Evolutionary conservation across 805 yeast species (phyloP).

Genomic region (Lipomyces yamadae): DNA sequence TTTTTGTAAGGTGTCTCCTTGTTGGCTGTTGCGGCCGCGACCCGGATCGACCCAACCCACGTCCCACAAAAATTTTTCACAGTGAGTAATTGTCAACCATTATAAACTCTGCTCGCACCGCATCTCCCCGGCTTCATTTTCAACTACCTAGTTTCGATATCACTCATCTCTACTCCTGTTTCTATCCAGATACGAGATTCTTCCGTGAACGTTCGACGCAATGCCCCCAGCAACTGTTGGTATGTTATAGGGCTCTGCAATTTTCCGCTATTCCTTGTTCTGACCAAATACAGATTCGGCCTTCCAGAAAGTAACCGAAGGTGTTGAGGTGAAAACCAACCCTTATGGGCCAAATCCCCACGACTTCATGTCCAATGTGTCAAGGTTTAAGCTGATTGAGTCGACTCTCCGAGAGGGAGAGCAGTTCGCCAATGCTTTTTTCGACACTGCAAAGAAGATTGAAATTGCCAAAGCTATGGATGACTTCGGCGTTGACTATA

Average conservation of each 20-base stretch:
- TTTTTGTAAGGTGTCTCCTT: background rate
- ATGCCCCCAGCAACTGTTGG: conserved; percentile 36
- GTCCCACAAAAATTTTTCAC: conserved; percentile 14
- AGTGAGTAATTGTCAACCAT: conserved; percentile 23
- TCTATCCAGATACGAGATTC: background rate
- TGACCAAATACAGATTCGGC: background rate
- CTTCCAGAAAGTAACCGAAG: conserved; percentile 26
- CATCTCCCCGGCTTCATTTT: background rate
- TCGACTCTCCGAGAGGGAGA: conserved; percentile 98
- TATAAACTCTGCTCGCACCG: conserved; percentile 9
- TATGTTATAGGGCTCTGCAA: conserved; percentile 9
- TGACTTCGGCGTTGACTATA: conserved; percentile 97
- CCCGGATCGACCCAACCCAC: no score
- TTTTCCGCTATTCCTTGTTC: background rate
- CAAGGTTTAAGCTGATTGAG: conserved; percentile 88
- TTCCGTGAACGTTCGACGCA: background rate
- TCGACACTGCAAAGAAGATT: conserved; percentile 90
- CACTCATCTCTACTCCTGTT: background rate
- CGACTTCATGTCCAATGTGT: conserved; percentile 87
- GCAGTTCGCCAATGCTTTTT: conserved; percentile 97
- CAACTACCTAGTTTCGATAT: background rate
- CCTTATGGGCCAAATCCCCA: conserved; percentile 97
- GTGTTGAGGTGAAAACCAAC: conserved; percentile 49
- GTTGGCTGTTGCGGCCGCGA: no score
- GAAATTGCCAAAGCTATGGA: conserved; percentile 97